Conservation (phyloP, 768 basidiomycete species). For the Lepiota subincarnata region DNA sequence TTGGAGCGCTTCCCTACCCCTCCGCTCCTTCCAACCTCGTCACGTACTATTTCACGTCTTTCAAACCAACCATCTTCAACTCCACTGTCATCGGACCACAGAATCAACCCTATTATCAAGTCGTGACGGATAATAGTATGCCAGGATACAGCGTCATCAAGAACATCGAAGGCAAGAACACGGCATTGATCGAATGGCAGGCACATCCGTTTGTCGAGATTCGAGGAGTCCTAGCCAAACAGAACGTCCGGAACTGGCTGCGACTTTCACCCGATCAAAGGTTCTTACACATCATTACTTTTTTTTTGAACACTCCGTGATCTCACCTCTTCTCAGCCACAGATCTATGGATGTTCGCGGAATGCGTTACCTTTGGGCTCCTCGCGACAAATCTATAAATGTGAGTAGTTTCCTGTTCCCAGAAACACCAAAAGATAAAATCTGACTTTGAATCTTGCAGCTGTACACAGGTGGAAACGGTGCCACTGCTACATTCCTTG, state of each 20-base stretch:
- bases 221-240: constrained; percentile 45
- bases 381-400: constrained; percentile 48
- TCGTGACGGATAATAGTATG: constrained; percentile 46
- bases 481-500: constrained; percentile 35
- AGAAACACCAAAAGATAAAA: neutral
- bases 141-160: constrained; percentile 54
- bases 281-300: constrained; percentile 17
- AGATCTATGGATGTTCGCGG: constrained; percentile 52
- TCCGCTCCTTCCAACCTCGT: constrained; percentile 26
- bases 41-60: constrained; percentile 46
- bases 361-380: constrained; percentile 51
- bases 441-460: constrained; percentile 26
- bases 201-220: constrained; percentile 47
- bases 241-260: constrained; percentile 51
- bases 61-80: constrained; percentile 51
- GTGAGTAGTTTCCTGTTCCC: constrained; percentile 28
- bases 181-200: constrained; percentile 61
- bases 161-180: constrained; percentile 38
- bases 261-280: constrained; percentile 43
- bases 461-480: constrained; percentile 39
- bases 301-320: neutral
- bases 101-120: constrained; percentile 41
- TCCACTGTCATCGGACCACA: constrained; percentile 50
- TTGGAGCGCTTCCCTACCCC: constrained; percentile 61
- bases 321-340: constrained; percentile 25